phyloP scores from a whole-genome alignment of 306 rosid species.

The Cucumis sativus region Cucumber_9930_V3 NC_026658.2:24766501-24767000 shows the following conservation, averaged over 20 bases:
- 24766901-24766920: background rate
- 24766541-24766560: background rate
- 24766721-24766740: conserved; percentile 99
- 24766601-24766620: conserved; percentile 2
- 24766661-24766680: background rate
- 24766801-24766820: conserved; percentile 95
- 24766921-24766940: background rate
- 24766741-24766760: conserved; percentile 93
- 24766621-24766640: conserved; percentile 6
- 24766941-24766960: conserved; percentile 50
- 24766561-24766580: background rate
- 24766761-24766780: conserved; percentile 93
- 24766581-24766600: background rate
- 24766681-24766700: background rate
- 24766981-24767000: conserved; percentile 94
- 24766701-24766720: conserved; percentile 84
- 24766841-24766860: conserved; percentile 24
- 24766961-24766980: conserved; percentile 98
- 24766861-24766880: background rate
- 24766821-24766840: conserved; percentile 99
- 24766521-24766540: background rate
- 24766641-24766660: background rate
- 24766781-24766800: conserved; percentile 83
- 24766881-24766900: background rate
- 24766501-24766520: background rate